A percentile compares a stretch with the other conserved stretches of the same genome.
Evolutionary conservation across 2,329 filamentous ascomycete genomes (phyloP).

Genomic region (Neopestalotiopsis rosae): DNA sequence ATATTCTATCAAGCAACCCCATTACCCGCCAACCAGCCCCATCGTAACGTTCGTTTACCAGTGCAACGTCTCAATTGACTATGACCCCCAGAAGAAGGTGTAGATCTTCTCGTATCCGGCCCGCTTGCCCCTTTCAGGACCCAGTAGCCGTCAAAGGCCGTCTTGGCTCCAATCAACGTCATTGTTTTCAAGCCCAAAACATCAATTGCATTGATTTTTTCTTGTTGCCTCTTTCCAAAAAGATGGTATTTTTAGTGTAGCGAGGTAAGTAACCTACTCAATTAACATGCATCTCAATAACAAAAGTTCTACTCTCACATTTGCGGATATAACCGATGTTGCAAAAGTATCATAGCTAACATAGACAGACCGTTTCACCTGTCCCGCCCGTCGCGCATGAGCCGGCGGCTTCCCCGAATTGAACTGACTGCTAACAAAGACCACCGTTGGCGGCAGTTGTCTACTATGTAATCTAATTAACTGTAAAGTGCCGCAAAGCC

Average conservation of each 20-base stretch:
- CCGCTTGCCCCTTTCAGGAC: slow-evolving; percentile 14
- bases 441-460: background rate
- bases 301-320: background rate
- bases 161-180: slow-evolving; percentile 5
- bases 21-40: too few species aligned
- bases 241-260: background rate
- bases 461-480: background rate
- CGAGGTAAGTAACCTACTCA: background rate
- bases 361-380: background rate
- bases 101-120: slow-evolving; percentile 21
- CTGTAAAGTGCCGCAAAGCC: background rate
- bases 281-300: background rate
- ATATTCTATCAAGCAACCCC: background rate
- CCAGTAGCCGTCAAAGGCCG: background rate
- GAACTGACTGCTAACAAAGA: background rate
- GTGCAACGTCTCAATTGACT: background rate
- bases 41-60: background rate
- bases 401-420: background rate
- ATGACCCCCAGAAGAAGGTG: background rate
- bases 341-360: background rate
- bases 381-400: background rate
- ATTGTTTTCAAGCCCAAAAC: background rate
- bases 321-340: background rate
- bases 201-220: background rate
- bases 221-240: background rate